phyloP scores from a whole-genome alignment of 2,329 filamentous ascomycete species.

The Gliomastix tumulicola region DNA sequence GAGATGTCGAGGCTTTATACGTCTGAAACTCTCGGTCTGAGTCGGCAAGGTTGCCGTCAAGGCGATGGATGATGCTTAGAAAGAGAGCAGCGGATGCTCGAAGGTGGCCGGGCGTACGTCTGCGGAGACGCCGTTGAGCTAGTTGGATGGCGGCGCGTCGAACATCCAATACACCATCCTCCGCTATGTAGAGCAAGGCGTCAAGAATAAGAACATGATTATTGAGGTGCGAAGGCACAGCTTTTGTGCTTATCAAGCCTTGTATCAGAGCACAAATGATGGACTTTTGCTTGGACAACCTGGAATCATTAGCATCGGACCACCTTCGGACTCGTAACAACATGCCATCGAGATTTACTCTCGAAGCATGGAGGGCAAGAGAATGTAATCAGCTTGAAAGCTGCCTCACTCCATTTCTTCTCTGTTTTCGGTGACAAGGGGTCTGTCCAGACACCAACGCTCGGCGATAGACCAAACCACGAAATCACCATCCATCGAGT shows the following conservation, averaged over 20 bases:
- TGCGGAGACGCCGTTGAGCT: constrained; percentile 17
- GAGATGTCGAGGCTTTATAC: constrained; percentile 11
- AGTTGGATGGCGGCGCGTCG: constrained; percentile 8
- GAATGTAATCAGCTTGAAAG: constrained; percentile 16
- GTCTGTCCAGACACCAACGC: neutral
- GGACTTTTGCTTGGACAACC: constrained; percentile 14
- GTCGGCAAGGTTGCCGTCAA: constrained; percentile 15
- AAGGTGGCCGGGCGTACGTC: constrained; percentile 20
- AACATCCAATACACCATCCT: neutral
- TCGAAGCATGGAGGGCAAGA: constrained; percentile 21
- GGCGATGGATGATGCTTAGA: constrained; percentile 19
- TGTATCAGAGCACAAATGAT: constrained; percentile 18
- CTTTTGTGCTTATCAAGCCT: constrained; percentile 7
- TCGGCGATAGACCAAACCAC: constrained; percentile 12
- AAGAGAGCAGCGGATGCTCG: constrained; percentile 20
- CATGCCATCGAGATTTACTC: constrained; percentile 20
- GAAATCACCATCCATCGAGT: constrained; percentile 10
- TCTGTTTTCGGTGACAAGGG: constrained; percentile 7
- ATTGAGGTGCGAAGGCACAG: constrained; percentile 7
- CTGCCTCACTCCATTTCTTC: constrained; percentile 10
- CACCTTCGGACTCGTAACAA: neutral
- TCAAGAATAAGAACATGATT: constrained; percentile 15
- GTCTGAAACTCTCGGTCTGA: constrained; percentile 15
- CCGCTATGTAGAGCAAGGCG: constrained; percentile 12
- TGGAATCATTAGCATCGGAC: neutral